phyloP scores from a whole-genome alignment of 2,329 filamentous ascomycete species.

The Thermoascus crustaceus region DNA sequence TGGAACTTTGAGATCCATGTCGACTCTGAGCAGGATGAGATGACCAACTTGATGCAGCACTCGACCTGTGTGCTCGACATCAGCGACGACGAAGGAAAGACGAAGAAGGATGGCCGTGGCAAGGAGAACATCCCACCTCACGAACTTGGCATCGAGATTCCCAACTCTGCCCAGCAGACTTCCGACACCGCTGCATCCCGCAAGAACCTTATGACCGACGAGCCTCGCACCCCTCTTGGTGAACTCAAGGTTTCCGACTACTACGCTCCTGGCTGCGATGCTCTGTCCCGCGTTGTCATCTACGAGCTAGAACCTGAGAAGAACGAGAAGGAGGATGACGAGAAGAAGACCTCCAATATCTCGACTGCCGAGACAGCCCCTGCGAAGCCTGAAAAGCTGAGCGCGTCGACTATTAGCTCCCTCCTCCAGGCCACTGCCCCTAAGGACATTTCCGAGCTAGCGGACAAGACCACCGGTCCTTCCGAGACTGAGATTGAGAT shows the following conservation, averaged over 20 bases:
- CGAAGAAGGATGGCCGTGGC: constrained; percentile 54
- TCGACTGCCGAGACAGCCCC: constrained; percentile 6
- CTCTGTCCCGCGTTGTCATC: constrained; percentile 53
- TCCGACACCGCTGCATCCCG: constrained; percentile 19
- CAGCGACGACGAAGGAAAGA: constrained; percentile 68
- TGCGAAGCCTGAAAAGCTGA: constrained; percentile 11
- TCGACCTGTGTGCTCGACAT: constrained; percentile 81
- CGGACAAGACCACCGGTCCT: constrained; percentile 44
- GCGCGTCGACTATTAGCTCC: constrained; percentile 17
- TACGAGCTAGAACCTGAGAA: constrained; percentile 47
- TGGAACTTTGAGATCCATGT: constrained; percentile 96
- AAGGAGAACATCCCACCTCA: constrained; percentile 89
- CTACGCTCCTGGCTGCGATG: constrained; percentile 58
- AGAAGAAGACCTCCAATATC: constrained; percentile 12
- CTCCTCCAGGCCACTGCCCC: constrained; percentile 15
- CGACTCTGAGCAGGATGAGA: constrained; percentile 81
- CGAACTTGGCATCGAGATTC: constrained; percentile 53
- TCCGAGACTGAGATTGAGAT: constrained; percentile 52
- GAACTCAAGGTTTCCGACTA: constrained; percentile 62
- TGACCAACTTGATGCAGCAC: constrained; percentile 89
- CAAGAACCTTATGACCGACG: constrained; percentile 52
- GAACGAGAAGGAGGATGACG: too few relatives aligned
- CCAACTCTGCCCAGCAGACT: constrained; percentile 22
- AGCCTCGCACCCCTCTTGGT: constrained; percentile 57
- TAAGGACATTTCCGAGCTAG: constrained; percentile 31